These are phyloP conservation scores for Epicoccum sorghinum DNA, from an alignment of 2,329 filamentous ascomycete genomes.

Conservation along the genomic window DNA sequence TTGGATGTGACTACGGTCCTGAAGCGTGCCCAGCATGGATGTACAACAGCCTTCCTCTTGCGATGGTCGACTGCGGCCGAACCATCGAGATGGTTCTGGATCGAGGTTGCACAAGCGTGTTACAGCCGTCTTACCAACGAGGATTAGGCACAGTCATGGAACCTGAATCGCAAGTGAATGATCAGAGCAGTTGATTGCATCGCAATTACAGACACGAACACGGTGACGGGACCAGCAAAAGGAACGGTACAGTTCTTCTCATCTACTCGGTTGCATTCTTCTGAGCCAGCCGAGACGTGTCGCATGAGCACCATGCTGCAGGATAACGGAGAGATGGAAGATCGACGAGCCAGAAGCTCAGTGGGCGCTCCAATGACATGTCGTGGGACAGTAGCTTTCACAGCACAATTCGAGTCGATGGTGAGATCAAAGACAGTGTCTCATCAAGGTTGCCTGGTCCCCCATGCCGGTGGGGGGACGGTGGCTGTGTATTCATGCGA, in stretches of 20 bases:
- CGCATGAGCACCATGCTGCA: neutral
- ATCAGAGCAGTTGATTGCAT: neutral
- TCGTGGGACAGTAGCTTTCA: neutral
- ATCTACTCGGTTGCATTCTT: neutral
- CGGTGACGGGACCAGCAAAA: conserved; percentile 3
- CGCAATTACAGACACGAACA: conserved; percentile 11
- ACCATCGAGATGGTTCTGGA: neutral
- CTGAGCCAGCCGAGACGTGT: neutral
- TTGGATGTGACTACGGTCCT: no score
- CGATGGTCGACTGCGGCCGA: no score
- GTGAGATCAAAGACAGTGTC: neutral
- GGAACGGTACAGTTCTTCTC: neutral
- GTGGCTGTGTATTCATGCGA: conserved; percentile 13
- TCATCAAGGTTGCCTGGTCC: neutral
- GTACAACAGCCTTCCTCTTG: no score
- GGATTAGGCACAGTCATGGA: neutral
- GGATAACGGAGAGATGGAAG: neutral
- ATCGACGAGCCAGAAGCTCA: neutral
- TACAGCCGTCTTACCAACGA: neutral
- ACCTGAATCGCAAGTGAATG: neutral
- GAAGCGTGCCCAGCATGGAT: no score
- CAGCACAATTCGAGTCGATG: neutral
- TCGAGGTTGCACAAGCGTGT: neutral
- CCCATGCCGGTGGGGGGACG: neutral
- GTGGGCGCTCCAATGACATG: neutral